Base-by-base conservation (phyloP, 2,329 filamentous ascomycete genomes). In the Colletotrichum tofieldiae region DNA sequence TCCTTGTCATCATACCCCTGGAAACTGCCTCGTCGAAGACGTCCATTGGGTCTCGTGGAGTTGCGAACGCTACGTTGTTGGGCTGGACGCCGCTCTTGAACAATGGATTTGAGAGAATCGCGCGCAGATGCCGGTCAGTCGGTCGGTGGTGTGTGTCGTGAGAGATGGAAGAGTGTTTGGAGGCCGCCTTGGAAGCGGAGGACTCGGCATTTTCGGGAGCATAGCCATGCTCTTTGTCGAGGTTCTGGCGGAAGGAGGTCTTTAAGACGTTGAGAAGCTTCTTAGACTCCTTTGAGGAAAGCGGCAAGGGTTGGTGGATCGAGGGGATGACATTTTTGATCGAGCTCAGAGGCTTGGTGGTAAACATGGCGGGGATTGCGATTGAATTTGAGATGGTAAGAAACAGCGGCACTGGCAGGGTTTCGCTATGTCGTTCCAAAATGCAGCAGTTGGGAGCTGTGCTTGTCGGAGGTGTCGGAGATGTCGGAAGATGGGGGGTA, bases 171-270 rank as follows among this genome's bases (percentile, higher is more conserved):
- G 72, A 73, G 47, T 56, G 74, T 49, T 52, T 23, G 43, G 64
- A 54, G 32, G 71, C 58, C 2, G 32, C 68, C 29, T 35, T 72
- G 65, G 39, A 75, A 58, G 26, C 76, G 62, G 69, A 47, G 65
- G 51, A 74, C 37, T 37, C 63, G 56, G 29, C 65, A n/a, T 61
- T 83, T 77, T 81, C 78, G 20, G 79, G 74, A 39, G 82, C 77
- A 77, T 81, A 85, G 72, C 88, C 88, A 76, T 91, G 87, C 76
- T 91, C 88, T 54, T 81, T 83, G 75, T 90, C 88, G n/a, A 91
- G 86, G 39, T 89, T 86, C 66, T 84, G 84, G 63, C 89, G 85
- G 77, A 91, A 91, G 2, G 88, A 90, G 7, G 83, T 80, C 62
- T 89, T 91, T 63, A 91, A 83, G 43, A 85, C 84, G 65, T 89